These are phyloP conservation scores for Actinomortierella wolfii DNA, from an alignment of 371 early-diverging fungal species.

Conservation along the genomic window DNA sequence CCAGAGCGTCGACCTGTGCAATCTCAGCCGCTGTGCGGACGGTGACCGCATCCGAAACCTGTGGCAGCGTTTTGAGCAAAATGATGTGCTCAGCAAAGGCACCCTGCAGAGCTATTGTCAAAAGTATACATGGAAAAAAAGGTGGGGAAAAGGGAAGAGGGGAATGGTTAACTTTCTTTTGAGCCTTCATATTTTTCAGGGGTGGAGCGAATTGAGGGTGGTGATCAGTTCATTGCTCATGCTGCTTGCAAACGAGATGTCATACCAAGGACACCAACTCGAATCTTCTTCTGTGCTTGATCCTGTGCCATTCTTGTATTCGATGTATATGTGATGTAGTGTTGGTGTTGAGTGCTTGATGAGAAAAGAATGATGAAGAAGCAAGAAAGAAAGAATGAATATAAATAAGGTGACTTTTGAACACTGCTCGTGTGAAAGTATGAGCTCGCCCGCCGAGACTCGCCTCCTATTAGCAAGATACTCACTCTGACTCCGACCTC, in stretches of 20 bases:
- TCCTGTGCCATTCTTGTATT: conserved; percentile 18
- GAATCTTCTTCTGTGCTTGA: conserved; percentile 29
- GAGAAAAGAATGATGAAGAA: conserved; percentile 8
- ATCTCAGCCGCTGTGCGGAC: conserved; percentile 71
- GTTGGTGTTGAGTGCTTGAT: neutral
- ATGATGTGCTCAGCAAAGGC: conserved; percentile 91
- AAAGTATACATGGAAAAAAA: neutral
- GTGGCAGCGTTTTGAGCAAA: conserved; percentile 65
- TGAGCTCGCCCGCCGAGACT: too few species aligned
- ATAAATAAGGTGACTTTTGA: too few species aligned
- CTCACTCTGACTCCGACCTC: too few species aligned
- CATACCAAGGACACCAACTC: conserved; percentile 43
- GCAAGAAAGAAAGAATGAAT: neutral
- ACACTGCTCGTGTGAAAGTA: too few species aligned
- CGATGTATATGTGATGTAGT: neutral
- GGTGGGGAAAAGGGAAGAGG: neutral
- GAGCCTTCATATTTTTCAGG: neutral
- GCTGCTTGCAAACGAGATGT: neutral
- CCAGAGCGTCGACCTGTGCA: conserved; percentile 77
- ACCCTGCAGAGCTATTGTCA: conserved; percentile 83
- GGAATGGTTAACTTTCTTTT: neutral
- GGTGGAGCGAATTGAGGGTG: conserved; percentile 2
- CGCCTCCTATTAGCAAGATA: too few species aligned
- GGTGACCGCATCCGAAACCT: conserved; percentile 64
- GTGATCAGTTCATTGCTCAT: conserved; percentile 5